Evolutionary conservation across 176 grass and related monocot genomes (phyloP).

Genomic region (Musa beccarii): DNA sequence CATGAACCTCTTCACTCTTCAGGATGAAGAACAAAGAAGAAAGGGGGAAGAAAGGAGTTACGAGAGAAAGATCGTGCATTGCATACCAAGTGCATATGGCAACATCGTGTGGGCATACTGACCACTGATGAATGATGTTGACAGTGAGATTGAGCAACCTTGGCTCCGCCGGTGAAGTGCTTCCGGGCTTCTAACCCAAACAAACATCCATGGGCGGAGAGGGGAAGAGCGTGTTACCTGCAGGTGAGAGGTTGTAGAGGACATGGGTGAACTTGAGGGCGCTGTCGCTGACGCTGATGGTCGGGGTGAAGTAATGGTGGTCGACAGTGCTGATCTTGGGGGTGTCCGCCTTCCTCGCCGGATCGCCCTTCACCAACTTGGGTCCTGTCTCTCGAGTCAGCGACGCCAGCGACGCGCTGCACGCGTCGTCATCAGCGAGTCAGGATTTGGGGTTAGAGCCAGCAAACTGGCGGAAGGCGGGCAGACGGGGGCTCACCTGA

Average conservation of each 20-base stretch:
- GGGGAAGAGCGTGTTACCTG: conserved; percentile 23
- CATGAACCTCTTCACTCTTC: too few relatives aligned
- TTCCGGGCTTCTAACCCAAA: too few relatives aligned
- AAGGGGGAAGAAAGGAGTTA: neutral
- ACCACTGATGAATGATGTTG: too few relatives aligned
- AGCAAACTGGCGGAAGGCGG: too few relatives aligned
- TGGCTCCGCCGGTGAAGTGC: too few relatives aligned
- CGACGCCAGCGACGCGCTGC: conserved; percentile 91
- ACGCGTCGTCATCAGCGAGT: neutral
- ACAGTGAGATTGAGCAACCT: too few relatives aligned
- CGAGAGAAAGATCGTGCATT: too few relatives aligned
- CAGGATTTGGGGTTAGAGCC: too few relatives aligned
- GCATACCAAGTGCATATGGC: too few relatives aligned
- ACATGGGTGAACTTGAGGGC: conserved; percentile 99
- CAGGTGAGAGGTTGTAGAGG: conserved; percentile 95
- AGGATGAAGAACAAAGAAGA: neutral
- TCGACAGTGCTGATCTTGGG: conserved; percentile 31
- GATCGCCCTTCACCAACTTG: conserved; percentile 73
- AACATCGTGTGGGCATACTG: too few relatives aligned
- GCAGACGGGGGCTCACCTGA: conserved; percentile 34
- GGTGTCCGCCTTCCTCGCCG: conserved; percentile 54
- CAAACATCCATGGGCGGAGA: neutral
- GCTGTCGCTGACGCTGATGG: conserved; percentile 88
- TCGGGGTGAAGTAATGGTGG: conserved; percentile 51
- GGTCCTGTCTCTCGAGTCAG: conserved; percentile 87